Evolutionary conservation across 1,284 basidiomycete species (phyloP), one percentile per base, ranked within the genome.

Genomic region (Irpex rosettiformis): DNA sequence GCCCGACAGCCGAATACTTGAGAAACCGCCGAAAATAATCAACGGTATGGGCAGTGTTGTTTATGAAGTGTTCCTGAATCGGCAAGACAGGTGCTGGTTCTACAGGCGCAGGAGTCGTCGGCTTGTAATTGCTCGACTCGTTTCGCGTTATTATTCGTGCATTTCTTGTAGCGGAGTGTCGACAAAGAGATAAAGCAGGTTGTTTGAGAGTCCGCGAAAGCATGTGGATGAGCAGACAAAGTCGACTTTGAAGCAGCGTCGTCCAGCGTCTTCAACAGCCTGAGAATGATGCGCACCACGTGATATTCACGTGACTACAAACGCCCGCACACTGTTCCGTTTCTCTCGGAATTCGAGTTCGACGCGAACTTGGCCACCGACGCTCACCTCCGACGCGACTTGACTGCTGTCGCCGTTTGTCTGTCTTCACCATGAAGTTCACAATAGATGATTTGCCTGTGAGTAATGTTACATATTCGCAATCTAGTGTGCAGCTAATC

Each of bases 381-480:
- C n/a, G n/a, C n/a, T n/a, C n/a, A n/a, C n/a, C n/a, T n/a, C n/a
- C n/a, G n/a, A n/a, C n/a, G 48, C 48, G 24, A 51, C 24, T 51
- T 18, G 21, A 10, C 8, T 11, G n/a, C 33, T 30, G 18, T 54
- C 51, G 25, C 52, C 24, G 37, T 13, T 11, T 22, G 16, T 28
- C 55, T 56, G 54, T 49, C 24, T 43, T 61, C 64, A 63, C 57
- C 58, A 98, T 98, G 96, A 96, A 94, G 80, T 98, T 98, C 79
- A 87, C 84, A 72, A 95, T 98, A 68, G 96, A 97, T 74, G 93
- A 96, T 72, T 79, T 98, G 58, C 94, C 93, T 63, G 94, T 95
- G 61, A 61, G 76, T 55, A 72, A 69, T 29, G 30, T 56, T 24
- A 18, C 22, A 11, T 25, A 29, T n/a, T 8, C 43, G 13, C 27